These are phyloP conservation scores for Asparagopsis taxiformis DNA, from an alignment of 31 red algal species.

Conservation along the genomic window DNA sequence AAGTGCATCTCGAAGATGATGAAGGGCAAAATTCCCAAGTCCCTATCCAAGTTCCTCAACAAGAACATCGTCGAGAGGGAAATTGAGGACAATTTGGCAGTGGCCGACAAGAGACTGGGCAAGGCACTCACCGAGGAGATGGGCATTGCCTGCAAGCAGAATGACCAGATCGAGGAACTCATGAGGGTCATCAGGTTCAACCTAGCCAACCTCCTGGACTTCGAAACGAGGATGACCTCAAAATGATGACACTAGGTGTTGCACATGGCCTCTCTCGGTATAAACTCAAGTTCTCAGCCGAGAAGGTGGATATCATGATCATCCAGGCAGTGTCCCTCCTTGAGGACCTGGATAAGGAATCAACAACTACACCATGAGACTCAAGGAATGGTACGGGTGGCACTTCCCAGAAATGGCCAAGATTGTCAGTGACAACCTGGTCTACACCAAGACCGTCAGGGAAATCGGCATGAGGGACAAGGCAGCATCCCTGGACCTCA, in stretches of 20 bases:
- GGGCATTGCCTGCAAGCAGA: too few species aligned
- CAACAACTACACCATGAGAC: conserved; percentile 96
- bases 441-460: conserved; percentile 77
- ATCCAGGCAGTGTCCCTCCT: conserved; percentile 90
- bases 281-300: conserved; percentile 99
- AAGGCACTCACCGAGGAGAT: too few species aligned
- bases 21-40: too few species aligned
- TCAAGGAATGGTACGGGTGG: conserved; percentile 98
- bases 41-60: too few species aligned
- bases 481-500: conserved; percentile 74
- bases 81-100: too few species aligned
- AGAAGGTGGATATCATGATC: conserved; percentile 98
- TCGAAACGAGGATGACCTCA: conserved; percentile 41
- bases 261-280: conserved; percentile 95
- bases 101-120: too few species aligned
- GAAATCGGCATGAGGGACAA: conserved; percentile 77
- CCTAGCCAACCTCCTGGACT: too few species aligned
- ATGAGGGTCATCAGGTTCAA: too few species aligned
- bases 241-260: conserved; percentile 89
- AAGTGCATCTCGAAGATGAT: too few species aligned
- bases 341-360: conserved; percentile 98
- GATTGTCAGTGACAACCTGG: conserved; percentile 85
- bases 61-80: too few species aligned
- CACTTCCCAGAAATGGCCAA: conserved; percentile 97
- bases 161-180: too few species aligned